phyloP scores from a whole-genome alignment of 2,329 filamentous ascomycete genomes.

The Fusarium miscanthi region DNA sequence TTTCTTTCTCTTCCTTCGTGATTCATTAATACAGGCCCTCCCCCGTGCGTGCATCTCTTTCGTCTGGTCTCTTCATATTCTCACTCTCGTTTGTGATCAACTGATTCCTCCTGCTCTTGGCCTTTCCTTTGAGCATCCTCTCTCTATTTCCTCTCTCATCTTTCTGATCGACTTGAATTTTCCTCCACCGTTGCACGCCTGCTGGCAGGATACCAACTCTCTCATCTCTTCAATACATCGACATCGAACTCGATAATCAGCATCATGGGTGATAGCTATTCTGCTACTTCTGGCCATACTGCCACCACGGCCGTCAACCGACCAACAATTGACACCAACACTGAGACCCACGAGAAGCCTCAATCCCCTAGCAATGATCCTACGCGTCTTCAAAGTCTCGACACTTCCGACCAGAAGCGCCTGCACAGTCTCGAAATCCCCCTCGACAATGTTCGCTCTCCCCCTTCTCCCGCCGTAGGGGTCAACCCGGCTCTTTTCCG shows the following conservation, averaged over 20 bases:
- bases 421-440: constrained; percentile 45
- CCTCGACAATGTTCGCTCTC: constrained; percentile 47
- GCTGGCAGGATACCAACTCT: constrained; percentile 39
- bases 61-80: constrained; percentile 26
- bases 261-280: constrained; percentile 42
- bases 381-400: constrained; percentile 25
- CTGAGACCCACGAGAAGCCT: not conserved
- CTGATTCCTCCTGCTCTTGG: constrained; percentile 4
- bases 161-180: not conserved
- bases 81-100: constrained; percentile 26
- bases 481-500: constrained; percentile 48
- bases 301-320: constrained; percentile 26
- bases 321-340: constrained; percentile 33
- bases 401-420: constrained; percentile 31
- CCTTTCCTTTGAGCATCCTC: constrained; percentile 9
- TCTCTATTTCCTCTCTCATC: constrained; percentile 6
- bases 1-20: constrained; percentile 14
- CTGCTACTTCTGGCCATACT: constrained; percentile 29
- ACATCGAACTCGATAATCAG: not conserved
- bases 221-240: not conserved
- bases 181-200: constrained; percentile 21
- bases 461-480: constrained; percentile 45
- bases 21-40: constrained; percentile 19
- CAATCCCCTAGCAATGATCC: constrained; percentile 11
- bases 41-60: constrained; percentile 13